Conservation (phyloP, 1,139 yeast species). For the Diutina neorugosa region DNA sequence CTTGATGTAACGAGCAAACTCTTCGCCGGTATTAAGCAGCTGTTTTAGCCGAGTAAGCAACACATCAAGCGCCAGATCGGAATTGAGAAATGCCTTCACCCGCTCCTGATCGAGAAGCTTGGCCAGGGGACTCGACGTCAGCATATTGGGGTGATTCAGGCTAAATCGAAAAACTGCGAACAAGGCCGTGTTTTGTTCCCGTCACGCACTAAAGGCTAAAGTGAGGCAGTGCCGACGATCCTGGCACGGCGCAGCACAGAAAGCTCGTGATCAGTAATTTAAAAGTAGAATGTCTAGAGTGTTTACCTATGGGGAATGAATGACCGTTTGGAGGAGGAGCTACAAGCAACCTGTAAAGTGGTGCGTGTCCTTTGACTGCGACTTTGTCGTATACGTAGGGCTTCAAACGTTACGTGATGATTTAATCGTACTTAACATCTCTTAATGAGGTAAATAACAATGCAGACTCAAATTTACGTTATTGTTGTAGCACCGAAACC, state of each 20-base stretch:
- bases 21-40: conserved; percentile 72
- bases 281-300: no score
- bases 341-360: background rate
- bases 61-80: conserved; percentile 44
- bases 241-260: background rate
- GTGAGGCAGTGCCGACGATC: background rate
- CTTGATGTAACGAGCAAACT: conserved; percentile 65
- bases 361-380: background rate
- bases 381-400: background rate
- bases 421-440: background rate
- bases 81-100: conserved; percentile 9
- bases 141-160: background rate
- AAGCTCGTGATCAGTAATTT: background rate
- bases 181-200: background rate
- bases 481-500: background rate
- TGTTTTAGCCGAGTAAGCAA: conserved; percentile 66
- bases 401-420: background rate
- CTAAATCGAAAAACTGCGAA: background rate
- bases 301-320: background rate
- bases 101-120: conserved; percentile 5
- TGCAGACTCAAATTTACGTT: no score
- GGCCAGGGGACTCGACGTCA: conserved; percentile 3
- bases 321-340: background rate
- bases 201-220: background rate
- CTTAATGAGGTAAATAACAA: no score